A percentile compares a stretch with the other conserved stretches of the same genome.
These are phyloP conservation scores for Naganishia albida DNA, from an alignment of 1,284 basidiomycete genomes.

Conservation along the genomic window DNA sequence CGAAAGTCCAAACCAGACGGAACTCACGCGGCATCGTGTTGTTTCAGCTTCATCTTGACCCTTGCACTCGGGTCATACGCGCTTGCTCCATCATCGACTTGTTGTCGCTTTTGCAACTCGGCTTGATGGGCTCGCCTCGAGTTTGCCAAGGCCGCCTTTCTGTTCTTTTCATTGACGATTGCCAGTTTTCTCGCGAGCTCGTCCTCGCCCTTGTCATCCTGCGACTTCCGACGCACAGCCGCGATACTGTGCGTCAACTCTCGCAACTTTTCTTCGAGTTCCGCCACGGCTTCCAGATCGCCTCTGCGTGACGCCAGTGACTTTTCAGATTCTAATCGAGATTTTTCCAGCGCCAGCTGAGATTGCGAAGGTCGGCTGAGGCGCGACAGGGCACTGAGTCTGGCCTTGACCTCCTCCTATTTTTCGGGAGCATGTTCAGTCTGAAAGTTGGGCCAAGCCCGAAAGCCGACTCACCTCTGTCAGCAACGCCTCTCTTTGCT, in stretches of 20 bases:
- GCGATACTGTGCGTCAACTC: conserved; percentile 20
- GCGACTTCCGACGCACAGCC: conserved; percentile 13
- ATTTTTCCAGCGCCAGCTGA: conserved; percentile 16
- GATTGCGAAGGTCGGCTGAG: conserved; percentile 24
- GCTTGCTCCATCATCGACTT: conserved; percentile 15
- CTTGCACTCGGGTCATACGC: conserved; percentile 29
- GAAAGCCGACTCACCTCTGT: conserved; percentile 27
- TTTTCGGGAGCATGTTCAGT: not conserved
- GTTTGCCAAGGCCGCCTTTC: conserved; percentile 27
- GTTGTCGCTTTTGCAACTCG: conserved; percentile 24
- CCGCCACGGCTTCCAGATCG: conserved; percentile 17
- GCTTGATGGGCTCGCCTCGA: conserved; percentile 31
- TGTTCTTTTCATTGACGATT: conserved; percentile 35
- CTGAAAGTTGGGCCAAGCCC: not conserved
- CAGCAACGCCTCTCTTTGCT: conserved; percentile 15
- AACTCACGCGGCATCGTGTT: conserved; percentile 30
- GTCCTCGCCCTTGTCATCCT: conserved; percentile 23
- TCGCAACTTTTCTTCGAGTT: conserved; percentile 23
- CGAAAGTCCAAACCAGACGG: not conserved
- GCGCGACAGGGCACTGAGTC: conserved; percentile 22
- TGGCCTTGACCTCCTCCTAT: conserved; percentile 31
- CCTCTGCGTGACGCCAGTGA: conserved; percentile 23
- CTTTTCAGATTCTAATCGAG: conserved; percentile 26
- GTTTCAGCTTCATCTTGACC: conserved; percentile 30
- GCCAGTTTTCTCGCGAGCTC: conserved; percentile 25